A percentile compares a stretch with the other conserved stretches of the same genome.
These are phyloP conservation scores for Starmerella riodocensis DNA, from an alignment of 805 yeast species.

Conservation along the genomic window DNA sequence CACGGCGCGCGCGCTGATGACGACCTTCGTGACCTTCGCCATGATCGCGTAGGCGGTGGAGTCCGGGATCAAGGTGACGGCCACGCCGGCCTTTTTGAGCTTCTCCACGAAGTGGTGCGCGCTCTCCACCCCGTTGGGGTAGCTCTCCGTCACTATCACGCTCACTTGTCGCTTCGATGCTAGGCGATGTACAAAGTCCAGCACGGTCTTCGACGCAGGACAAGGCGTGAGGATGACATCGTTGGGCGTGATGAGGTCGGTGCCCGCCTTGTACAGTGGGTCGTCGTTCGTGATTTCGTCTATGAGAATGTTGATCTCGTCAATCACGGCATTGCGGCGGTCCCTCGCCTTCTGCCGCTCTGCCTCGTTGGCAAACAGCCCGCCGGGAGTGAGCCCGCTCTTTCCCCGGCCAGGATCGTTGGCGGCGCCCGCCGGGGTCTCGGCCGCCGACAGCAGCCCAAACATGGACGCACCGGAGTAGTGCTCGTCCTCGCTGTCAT, in stretches of 20 bases:
- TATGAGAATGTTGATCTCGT: conserved; percentile 61
- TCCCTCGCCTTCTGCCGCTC: conserved; percentile 17
- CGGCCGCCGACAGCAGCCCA: conserved; percentile 46
- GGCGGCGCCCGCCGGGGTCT: not conserved
- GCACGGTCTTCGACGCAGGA: conserved; percentile 78
- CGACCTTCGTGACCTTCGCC: conserved; percentile 94
- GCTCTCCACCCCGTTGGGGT: conserved; percentile 69
- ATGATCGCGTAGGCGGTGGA: conserved; percentile 85
- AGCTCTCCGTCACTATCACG: conserved; percentile 76
- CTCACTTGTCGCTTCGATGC: conserved; percentile 82
- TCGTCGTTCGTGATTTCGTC: conserved; percentile 88
- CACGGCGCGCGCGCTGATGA: conserved; percentile 82
- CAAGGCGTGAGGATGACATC: conserved; percentile 68
- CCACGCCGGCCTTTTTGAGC: conserved; percentile 73
- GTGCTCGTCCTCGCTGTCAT: conserved; percentile 14
- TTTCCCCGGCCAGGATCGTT: not conserved
- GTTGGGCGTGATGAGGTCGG: conserved; percentile 87
- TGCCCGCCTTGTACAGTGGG: conserved; percentile 79
- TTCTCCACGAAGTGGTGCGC: conserved; percentile 72
- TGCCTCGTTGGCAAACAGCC: conserved; percentile 14
- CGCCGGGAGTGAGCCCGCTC: conserved; percentile 15
- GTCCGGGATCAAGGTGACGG: conserved; percentile 84
- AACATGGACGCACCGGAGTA: conserved; percentile 50
- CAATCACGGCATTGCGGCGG: conserved; percentile 21
- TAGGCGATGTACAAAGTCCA: conserved; percentile 75